Conservation (phyloP, 2,329 filamentous ascomycete species). For the Xylogone sp. region DNA sequence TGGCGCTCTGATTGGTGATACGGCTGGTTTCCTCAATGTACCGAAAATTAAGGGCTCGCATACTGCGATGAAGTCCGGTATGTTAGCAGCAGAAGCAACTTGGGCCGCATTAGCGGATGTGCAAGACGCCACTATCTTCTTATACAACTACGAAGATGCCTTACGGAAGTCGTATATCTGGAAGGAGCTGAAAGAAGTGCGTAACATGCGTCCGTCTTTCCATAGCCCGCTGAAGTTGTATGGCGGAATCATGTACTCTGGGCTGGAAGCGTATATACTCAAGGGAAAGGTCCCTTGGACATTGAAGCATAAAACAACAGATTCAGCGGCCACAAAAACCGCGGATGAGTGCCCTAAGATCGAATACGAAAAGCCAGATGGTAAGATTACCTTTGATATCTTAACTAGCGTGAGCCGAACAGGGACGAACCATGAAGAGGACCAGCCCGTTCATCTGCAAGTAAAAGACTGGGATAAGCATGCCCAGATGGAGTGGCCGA, state of each 20-base stretch:
- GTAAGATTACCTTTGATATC: constrained; percentile 93
- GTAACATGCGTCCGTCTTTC: constrained; percentile 97
- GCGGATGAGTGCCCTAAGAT: constrained; percentile 83
- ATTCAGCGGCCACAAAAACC: constrained; percentile 73
- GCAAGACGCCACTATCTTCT: constrained; percentile 71
- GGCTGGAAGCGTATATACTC: constrained; percentile 83
- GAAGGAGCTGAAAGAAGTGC: constrained; percentile 90
- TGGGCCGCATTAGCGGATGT: constrained; percentile 66
- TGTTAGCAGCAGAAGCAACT: constrained; percentile 90
- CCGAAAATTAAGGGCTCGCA: constrained; percentile 99
- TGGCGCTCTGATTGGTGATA: constrained; percentile 92
- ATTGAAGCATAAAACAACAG: constrained; percentile 74
- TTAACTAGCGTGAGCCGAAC: constrained; percentile 92
- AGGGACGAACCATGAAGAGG: constrained; percentile 97
- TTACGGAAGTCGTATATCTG: constrained; percentile 85
- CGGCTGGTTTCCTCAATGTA: constrained; percentile 93
- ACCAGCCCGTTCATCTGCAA: constrained; percentile 93
- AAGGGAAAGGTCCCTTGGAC: constrained; percentile 90
- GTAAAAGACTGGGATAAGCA: constrained; percentile 95
- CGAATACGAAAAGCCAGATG: constrained; percentile 94
- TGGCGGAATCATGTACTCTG: constrained; percentile 89
- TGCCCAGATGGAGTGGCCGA: constrained; percentile 75
- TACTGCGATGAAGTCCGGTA: constrained; percentile 95
- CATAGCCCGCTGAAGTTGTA: constrained; percentile 81
- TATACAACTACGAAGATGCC: constrained; percentile 90